Evolutionary conservation across 140 eudicot species (phyloP).

Genomic region (Artemisia princeps): DNA sequence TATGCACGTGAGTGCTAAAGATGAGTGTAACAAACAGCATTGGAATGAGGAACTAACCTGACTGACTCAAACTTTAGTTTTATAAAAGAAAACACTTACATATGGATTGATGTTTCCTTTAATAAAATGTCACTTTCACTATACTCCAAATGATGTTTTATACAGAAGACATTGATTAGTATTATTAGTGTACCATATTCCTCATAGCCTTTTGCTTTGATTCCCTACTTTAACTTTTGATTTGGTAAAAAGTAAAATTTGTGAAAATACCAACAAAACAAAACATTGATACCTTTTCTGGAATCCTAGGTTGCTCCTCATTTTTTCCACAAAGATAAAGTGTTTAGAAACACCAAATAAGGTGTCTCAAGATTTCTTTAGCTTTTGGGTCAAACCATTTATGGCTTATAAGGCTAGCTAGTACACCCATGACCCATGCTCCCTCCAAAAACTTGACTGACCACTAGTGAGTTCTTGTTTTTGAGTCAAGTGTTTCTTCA

Average conservation of each 20-base stretch:
- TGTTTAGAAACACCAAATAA: conserved; percentile 13
- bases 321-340: conserved; percentile 22
- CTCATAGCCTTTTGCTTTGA: conserved; percentile 37
- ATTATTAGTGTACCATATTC: conserved; percentile 4
- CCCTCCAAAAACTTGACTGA: conserved; percentile 14
- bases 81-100: conserved; percentile 23
- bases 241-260: conserved; percentile 24
- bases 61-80: conserved; percentile 20
- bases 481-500: not conserved
- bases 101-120: conserved; percentile 44
- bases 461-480: conserved; percentile 7
- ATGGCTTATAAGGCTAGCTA: conserved; percentile 10
- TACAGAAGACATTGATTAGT: conserved; percentile 28
- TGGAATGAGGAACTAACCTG: conserved; percentile 45
- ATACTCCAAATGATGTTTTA: conserved; percentile 26
- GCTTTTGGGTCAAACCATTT: conserved; percentile 51
- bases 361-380: conserved; percentile 31
- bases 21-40: conserved; percentile 15
- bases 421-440: conserved; percentile 13
- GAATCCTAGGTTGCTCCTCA: conserved; percentile 62
- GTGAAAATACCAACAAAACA: conserved; percentile 24
- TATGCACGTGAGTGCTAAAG: conserved; percentile 31
- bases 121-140: conserved; percentile 33
- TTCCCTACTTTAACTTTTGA: conserved; percentile 37
- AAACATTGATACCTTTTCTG: conserved; percentile 38